These are phyloP conservation scores for Cladophialophora chaetospira DNA, from an alignment of 2,329 filamentous ascomycete genomes.

Conservation along the genomic window DNA sequence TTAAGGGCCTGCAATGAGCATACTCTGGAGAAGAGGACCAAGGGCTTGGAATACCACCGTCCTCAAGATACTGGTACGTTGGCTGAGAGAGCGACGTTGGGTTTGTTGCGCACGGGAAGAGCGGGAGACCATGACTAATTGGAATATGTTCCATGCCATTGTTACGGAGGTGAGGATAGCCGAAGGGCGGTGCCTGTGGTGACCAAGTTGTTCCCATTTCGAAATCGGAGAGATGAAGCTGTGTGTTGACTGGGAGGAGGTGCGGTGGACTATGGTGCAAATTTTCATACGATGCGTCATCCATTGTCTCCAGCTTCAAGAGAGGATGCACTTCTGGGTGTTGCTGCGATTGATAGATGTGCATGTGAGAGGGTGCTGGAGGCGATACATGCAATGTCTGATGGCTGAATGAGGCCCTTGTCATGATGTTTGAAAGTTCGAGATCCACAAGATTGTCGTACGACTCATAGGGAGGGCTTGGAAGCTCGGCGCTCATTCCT, in stretches of 20 bases:
- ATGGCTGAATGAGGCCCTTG: constrained; percentile 10
- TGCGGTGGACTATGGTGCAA: background rate
- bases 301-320: constrained; percentile 16
- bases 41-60: constrained; percentile 9
- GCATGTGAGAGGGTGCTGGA: background rate
- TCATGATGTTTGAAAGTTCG: constrained; percentile 11
- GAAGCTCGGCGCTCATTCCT: constrained; percentile 9
- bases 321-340: constrained; percentile 6
- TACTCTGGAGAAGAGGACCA: constrained; percentile 25
- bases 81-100: constrained; percentile 4
- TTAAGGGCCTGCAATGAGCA: constrained; percentile 6
- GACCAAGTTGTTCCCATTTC: constrained; percentile 15
- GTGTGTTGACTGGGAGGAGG: background rate
- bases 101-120: constrained; percentile 8
- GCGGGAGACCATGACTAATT: background rate
- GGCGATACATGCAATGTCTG: constrained; percentile 9
- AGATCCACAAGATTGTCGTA: constrained; percentile 9
- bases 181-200: constrained; percentile 4
- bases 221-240: constrained; percentile 22
- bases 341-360: background rate
- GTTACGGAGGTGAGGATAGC: constrained; percentile 7
- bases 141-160: background rate
- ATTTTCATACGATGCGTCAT: constrained; percentile 1
- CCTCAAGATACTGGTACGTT: constrained; percentile 19
- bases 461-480: constrained; percentile 4